Evolutionary conservation across 139 green algal species (phyloP), one percentile per base, ranked within the genome.

Genomic region (Closterium sp.): DNA sequence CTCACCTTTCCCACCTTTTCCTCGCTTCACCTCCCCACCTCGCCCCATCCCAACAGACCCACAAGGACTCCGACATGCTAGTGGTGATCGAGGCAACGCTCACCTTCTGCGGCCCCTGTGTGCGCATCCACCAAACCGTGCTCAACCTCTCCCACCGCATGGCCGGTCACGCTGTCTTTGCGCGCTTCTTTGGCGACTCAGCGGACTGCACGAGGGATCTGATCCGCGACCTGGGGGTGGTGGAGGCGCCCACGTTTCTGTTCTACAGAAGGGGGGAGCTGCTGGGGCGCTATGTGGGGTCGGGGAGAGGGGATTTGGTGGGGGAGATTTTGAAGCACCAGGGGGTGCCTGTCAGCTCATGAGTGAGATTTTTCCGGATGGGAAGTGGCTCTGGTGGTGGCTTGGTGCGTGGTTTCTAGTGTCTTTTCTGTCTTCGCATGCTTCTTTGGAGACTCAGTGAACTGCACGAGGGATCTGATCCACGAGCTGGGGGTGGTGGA

Each of bases 181-280:
- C 91, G 4, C 50, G 91, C 22, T 27, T 93, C 27, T 62, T 93
- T 9, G 91, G 91, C 0, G 91, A 94, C 79, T 50, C 86, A 28
- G 91, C 88, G 0, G 73, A 89, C n/a, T 28, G 22, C 22, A 50
- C 28, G 0, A 13, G 29, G 27, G 79, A 94, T 24, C 19, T 94
- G 28, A 28, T 94, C 1, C 4, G 70, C 0, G 10, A 70, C 9
- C 31, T 90, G 22, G 42, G 84, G 22, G 32, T 94, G 19, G 17
- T 89, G 79, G 88, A 94, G 34, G 91, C 88, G 9, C 91, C 91
- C n/a, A 94, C 91, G 19, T 94, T 94, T 85, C 32, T 94, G 24
- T 94, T 94, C 91, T 73, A 92, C 87, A 13, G 31, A 4, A 27
- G 88, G 7, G 50, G 88, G 9, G 91, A 94, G 87, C 29, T 86